Conservation (phyloP, 371 early-diverging fungal genomes). For the Fennellomyces sp. region DNA sequence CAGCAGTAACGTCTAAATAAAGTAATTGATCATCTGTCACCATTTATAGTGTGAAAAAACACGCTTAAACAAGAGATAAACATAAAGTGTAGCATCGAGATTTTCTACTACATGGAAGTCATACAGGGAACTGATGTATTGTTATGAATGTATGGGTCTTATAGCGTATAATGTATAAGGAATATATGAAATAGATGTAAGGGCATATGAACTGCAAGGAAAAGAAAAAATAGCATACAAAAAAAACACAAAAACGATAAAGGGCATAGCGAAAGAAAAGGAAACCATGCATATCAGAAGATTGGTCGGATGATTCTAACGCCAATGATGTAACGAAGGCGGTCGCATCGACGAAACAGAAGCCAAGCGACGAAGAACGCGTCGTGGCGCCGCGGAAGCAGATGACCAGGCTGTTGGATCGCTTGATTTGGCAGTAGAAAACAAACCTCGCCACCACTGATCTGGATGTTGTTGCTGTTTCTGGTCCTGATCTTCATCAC, state of each 20-base stretch:
- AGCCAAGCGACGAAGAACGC: constrained; percentile 13
- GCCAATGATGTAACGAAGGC: constrained; percentile 11
- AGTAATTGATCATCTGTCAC: no score
- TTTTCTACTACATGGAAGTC: no score
- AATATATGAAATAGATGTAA: no score
- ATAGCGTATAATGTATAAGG: no score
- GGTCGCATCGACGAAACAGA: constrained; percentile 17
- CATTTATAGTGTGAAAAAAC: no score
- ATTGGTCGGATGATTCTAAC: not conserved
- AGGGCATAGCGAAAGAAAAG: not conserved
- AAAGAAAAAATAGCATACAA: no score
- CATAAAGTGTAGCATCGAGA: no score
- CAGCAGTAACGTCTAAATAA: no score
- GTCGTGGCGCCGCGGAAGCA: constrained; percentile 6
- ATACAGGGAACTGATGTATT: no score
- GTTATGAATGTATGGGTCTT: no score
- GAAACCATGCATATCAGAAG: not conserved
- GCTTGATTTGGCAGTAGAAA: not conserved
- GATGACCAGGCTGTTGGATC: not conserved
- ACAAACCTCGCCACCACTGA: constrained; percentile 7
- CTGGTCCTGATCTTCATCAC: not conserved
- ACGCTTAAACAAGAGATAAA: no score
- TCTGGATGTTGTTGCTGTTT: not conserved
- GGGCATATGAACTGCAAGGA: no score
- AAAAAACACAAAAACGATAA: not conserved